Base-by-base conservation (phyloP, 192 early-diverging fungal species). In the Linnemannia hyalina region DNA sequence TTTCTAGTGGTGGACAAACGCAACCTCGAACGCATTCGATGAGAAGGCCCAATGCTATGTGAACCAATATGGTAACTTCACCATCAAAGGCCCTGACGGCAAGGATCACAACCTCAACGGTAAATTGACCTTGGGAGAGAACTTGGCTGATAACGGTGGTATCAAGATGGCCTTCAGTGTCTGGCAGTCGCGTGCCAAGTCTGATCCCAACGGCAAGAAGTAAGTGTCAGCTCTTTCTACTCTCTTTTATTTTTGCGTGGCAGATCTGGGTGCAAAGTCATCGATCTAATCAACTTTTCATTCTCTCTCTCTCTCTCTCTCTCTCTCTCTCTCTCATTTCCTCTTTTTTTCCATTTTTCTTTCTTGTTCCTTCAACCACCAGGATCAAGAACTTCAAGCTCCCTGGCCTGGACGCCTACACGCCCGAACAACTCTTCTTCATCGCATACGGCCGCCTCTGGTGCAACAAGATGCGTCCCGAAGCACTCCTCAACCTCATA, bases 131-230 rank as follows among this genome's bases (percentile, higher is more conserved):
- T 73, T 93, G 4, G 82, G 85, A 15, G 94, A 95, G 85, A 95
- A 94, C 79, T 54, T 95, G 42, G 91, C 94, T 26, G 94, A 95
- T 73, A 94, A 94, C 63, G 94, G 93, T 69, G 94, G 94, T 13
- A 10, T 93, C 3, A 69, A 78, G 35, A 80, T 77, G 16, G 74
- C 93, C 1, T 88, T 74, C 16, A 63, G 81, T 32, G 87, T 93
- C 1, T 94, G 92, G 87, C 55, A 73, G 26, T 18, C 40, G 0
- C 76, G 76, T 7, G 74, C 60, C 40, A 52, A 74, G 11, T 26
- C 81, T 6, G 81, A 82, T 57, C 23, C 55, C 0, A 20, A 11
- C 8, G 69, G 77, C n/a, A 55, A 92, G 1, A 75, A 82, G 29
- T 73, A 71, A 32, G 81, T 87, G n/a, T 93, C 94, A 9, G n/a